Conservation (phyloP, 164 flowering plant species). For the Brasenia schreberi region DNA sequence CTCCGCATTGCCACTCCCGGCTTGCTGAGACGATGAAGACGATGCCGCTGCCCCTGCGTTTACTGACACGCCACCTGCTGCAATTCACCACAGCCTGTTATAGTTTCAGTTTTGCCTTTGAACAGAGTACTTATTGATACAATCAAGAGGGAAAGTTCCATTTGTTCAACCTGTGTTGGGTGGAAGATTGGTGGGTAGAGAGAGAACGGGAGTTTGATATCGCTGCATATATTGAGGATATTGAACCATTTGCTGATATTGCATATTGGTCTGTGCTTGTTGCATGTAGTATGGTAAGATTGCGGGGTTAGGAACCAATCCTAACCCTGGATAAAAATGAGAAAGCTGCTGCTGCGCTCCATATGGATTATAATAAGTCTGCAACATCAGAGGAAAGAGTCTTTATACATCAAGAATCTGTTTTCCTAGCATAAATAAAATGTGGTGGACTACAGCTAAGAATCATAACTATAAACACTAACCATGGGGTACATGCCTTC, state of each 20-base stretch:
- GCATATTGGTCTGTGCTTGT: slow-evolving; percentile 27
- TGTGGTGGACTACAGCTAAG: not conserved
- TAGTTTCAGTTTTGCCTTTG: not conserved
- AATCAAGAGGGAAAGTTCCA: not conserved
- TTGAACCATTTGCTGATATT: slow-evolving; percentile 10
- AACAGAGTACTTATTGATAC: too few species aligned
- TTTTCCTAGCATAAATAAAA: not conserved
- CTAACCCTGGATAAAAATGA: slow-evolving; percentile 31
- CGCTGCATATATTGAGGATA: slow-evolving; percentile 28
- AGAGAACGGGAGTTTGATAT: not conserved
- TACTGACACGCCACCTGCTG: not conserved
- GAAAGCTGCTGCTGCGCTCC: slow-evolving; percentile 44
- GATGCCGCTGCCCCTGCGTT: not conserved
- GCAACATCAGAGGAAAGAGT: not conserved
- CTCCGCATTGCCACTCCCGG: not conserved
- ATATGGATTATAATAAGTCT: slow-evolving; percentile 50
- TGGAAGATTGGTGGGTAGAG: not conserved
- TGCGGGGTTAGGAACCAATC: slow-evolving; percentile 21
- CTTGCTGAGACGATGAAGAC: not conserved
- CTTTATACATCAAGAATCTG: not conserved
- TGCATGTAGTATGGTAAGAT: slow-evolving; percentile 42
- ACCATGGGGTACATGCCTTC: slow-evolving; percentile 50
- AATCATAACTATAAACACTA: slow-evolving; percentile 9
- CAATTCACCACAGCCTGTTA: not conserved
- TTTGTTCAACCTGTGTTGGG: not conserved